Evolutionary conservation across 1,284 basidiomycete species (phyloP).

Genomic region (Ceratobasidium sp.): DNA sequence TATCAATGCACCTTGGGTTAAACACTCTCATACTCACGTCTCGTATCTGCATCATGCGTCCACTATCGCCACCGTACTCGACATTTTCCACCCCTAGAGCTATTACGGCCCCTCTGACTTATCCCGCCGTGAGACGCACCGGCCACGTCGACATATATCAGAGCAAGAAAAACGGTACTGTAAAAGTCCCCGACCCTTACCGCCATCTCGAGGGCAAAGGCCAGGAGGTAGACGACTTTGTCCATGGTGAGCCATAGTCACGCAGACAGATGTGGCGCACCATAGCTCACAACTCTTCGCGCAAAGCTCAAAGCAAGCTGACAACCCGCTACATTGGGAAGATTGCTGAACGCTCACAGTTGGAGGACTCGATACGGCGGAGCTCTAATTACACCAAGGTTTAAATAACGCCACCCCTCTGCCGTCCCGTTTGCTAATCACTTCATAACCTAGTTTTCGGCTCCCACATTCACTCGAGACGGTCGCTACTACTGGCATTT

Average conservation of each 20-base stretch:
- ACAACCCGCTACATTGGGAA: conserved; percentile 73
- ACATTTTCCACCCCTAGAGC: conserved; percentile 1
- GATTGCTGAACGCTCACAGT: conserved; percentile 69
- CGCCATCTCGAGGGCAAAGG: conserved; percentile 76
- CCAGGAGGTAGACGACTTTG: conserved; percentile 68
- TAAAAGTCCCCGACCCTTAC: conserved; percentile 79
- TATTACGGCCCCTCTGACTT: conserved; percentile 54
- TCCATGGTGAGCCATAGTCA: conserved; percentile 49
- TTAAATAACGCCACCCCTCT: no score
- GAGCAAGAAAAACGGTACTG: conserved; percentile 71
- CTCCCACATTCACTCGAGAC: conserved; percentile 73
- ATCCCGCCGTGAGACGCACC: conserved; percentile 74
- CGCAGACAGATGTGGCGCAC: neutral
- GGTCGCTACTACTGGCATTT: conserved; percentile 83
- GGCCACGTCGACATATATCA: conserved; percentile 78
- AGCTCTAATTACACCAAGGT: conserved; percentile 82
- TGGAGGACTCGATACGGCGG: conserved; percentile 72
- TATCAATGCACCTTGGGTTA: neutral
- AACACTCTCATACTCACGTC: neutral
- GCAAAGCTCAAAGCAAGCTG: conserved; percentile 69
- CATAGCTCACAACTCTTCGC: neutral
- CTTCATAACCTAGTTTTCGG: conserved; percentile 73
- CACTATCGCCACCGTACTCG: neutral
- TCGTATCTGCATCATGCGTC: neutral
- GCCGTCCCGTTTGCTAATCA: conserved; percentile 12